Evolutionary conservation across 2,329 filamentous ascomycete species (phyloP).

Genomic region (Phaeoacremonium minimum): DNA sequence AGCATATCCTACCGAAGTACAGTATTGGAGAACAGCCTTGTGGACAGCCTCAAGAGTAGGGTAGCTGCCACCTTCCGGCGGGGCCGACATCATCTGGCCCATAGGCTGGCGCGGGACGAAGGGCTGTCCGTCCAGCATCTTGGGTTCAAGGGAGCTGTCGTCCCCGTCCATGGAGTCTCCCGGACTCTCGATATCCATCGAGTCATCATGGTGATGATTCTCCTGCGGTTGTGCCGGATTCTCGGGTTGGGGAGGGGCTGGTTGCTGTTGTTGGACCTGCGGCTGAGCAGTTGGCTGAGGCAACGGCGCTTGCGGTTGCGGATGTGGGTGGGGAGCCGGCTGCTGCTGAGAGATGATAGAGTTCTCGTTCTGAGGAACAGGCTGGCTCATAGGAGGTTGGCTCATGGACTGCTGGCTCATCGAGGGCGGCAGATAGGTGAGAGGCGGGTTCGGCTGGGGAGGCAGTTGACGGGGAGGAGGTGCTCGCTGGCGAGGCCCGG

Average conservation of each 20-base stretch:
- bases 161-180: conserved; percentile 40
- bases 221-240: conserved; percentile 27
- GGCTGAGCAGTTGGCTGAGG: conserved; percentile 11
- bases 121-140: conserved; percentile 42
- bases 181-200: conserved; percentile 49
- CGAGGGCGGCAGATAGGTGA: conserved; percentile 26
- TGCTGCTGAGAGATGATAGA: conserved; percentile 37
- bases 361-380: conserved; percentile 30
- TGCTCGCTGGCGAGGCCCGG: conserved; percentile 37
- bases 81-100: conserved; percentile 57
- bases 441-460: conserved; percentile 25
- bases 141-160: conserved; percentile 38
- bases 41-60: conserved; percentile 62
- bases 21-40: conserved; percentile 60
- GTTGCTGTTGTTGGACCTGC: conserved; percentile 10
- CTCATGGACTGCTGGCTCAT: conserved; percentile 18
- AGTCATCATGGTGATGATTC: conserved; percentile 36
- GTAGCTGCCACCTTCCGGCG: conserved; percentile 61
- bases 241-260: conserved; percentile 21
- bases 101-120: conserved; percentile 51
- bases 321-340: conserved; percentile 12
- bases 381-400: conserved; percentile 11
- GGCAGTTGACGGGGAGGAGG: conserved; percentile 41
- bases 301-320: conserved; percentile 12
- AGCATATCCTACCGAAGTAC: conserved; percentile 63